Conservation (phyloP, 129 eudicot species). For the Flaveria bidentis region DNA sequence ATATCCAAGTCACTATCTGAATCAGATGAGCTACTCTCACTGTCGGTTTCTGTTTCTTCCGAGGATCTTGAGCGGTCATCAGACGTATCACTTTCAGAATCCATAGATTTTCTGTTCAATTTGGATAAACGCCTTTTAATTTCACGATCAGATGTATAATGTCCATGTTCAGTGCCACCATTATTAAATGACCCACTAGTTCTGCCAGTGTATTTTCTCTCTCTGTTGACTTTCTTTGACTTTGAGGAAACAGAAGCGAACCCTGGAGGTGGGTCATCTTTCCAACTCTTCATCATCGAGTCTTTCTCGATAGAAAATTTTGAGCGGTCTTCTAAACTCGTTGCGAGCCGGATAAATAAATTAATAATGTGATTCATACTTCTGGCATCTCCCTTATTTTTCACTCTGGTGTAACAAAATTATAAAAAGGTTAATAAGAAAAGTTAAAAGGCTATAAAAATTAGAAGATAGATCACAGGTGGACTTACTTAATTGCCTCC, state of each 20-base stretch:
- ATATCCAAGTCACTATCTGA: conserved; percentile 63
- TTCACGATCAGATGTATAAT: conserved; percentile 80
- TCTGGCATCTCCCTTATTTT: conserved; percentile 62
- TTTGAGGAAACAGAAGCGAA: conserved; percentile 52
- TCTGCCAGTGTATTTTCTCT: conserved; percentile 60
- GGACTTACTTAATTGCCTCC: conserved; percentile 76
- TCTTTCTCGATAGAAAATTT: conserved; percentile 57
- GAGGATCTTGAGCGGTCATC: conserved; percentile 71
- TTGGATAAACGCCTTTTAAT: conserved; percentile 65
- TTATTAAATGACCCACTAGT: conserved; percentile 45
- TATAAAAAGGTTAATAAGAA: background rate
- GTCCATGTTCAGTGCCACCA: conserved; percentile 57
- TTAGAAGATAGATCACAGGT: background rate
- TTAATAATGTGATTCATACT: conserved; percentile 67
- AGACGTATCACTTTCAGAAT: conserved; percentile 75
- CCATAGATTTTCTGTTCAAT: conserved; percentile 58
- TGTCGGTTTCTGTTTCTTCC: conserved; percentile 63
- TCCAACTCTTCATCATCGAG: conserved; percentile 63
- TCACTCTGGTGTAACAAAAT: conserved; percentile 46
- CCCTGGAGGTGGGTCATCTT: conserved; percentile 79
- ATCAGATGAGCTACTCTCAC: conserved; percentile 55
- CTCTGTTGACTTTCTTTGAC: conserved; percentile 63
- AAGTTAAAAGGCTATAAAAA: background rate
- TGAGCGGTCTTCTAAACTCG: conserved; percentile 61
- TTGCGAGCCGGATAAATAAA: conserved; percentile 76